A percentile compares a stretch with the other conserved stretches of the same genome.
These are phyloP conservation scores for Chalaropsis ovoidea DNA, from an alignment of 2,329 filamentous ascomycete genomes.

Conservation along the genomic window DNA sequence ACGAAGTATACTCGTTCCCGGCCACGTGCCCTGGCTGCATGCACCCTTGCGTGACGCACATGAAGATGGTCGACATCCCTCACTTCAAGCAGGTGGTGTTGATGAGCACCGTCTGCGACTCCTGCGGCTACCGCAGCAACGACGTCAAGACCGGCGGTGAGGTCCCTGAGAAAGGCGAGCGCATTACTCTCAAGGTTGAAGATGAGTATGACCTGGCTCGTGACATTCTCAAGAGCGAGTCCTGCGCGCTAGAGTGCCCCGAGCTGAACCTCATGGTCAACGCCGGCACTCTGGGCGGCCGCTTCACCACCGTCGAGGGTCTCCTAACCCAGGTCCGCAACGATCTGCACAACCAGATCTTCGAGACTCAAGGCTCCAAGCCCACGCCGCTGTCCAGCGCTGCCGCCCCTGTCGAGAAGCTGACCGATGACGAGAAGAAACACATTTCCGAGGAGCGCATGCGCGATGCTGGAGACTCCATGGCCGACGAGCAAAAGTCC, in stretches of 20 bases:
- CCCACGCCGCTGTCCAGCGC: slow-evolving; percentile 17
- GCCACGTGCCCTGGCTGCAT: slow-evolving; percentile 85
- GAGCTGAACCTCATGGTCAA: slow-evolving; percentile 82
- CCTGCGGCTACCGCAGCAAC: slow-evolving; percentile 89
- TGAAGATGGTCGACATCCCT: slow-evolving; percentile 98
- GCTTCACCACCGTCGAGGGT: slow-evolving; percentile 95
- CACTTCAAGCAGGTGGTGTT: slow-evolving; percentile 96
- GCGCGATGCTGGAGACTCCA: slow-evolving; percentile 62
- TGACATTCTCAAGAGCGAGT: slow-evolving; percentile 94
- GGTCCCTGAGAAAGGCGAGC: slow-evolving; percentile 74
- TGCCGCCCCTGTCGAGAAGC: slow-evolving; percentile 15
- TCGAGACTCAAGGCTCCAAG: slow-evolving; percentile 47
- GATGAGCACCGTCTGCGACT: slow-evolving; percentile 86
- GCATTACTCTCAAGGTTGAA: slow-evolving; percentile 66
- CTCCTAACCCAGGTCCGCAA: slow-evolving; percentile 84
- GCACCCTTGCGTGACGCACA: slow-evolving; percentile 77
- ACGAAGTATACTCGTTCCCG: slow-evolving; percentile 88
- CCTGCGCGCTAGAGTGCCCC: slow-evolving; percentile 73
- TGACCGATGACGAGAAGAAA: background rate
- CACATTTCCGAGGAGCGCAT: slow-evolving; percentile 49
- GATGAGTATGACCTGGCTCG: slow-evolving; percentile 65
- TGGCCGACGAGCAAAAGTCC: slow-evolving; percentile 52
- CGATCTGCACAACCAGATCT: slow-evolving; percentile 80
- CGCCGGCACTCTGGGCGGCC: slow-evolving; percentile 84
- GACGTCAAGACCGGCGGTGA: slow-evolving; percentile 96